phyloP scores from a whole-genome alignment of 192 early-diverging fungal genomes.

The Podila minutissima region DNA sequence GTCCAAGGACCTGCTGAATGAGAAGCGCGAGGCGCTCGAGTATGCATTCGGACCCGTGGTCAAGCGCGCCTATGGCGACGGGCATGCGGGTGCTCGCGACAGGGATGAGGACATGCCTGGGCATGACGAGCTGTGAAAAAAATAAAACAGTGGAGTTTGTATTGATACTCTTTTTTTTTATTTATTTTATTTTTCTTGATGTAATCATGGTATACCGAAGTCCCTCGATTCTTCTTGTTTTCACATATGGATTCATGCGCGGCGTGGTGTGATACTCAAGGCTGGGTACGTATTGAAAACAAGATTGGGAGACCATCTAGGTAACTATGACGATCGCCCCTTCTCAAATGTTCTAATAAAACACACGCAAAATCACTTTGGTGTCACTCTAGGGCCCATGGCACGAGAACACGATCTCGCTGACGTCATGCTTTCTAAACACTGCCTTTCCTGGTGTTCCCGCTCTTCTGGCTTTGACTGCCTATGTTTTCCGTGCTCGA shows the following conservation, averaged over 20 bases:
- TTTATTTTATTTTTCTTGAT: no score
- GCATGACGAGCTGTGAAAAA: constrained; percentile 72
- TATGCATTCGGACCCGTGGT: constrained; percentile 89
- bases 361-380: background rate
- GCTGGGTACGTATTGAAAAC: constrained; percentile 30
- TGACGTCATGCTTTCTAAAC: constrained; percentile 22
- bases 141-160: background rate
- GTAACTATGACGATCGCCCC: background rate
- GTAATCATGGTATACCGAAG: no score
- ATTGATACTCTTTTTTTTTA: no score
- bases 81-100: constrained; percentile 51
- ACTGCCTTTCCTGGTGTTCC: constrained; percentile 14
- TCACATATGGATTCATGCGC: background rate
- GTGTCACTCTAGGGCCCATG: constrained; percentile 16
- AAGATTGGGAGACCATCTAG: no score
- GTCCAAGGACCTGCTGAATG: constrained; percentile 94
- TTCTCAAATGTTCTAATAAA: no score
- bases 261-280: constrained; percentile 25
- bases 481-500: constrained; percentile 1
- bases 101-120: constrained; percentile 48
- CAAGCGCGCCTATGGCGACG: constrained; percentile 78
- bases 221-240: no score
- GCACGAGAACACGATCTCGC: constrained; percentile 15
- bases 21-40: constrained; percentile 92
- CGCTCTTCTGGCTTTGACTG: constrained; percentile 4